A percentile compares a stretch with the other conserved stretches of the same genome.
phyloP scores from a whole-genome alignment of 345 rosid species.

The Arabidopsis suecica region DNA sequence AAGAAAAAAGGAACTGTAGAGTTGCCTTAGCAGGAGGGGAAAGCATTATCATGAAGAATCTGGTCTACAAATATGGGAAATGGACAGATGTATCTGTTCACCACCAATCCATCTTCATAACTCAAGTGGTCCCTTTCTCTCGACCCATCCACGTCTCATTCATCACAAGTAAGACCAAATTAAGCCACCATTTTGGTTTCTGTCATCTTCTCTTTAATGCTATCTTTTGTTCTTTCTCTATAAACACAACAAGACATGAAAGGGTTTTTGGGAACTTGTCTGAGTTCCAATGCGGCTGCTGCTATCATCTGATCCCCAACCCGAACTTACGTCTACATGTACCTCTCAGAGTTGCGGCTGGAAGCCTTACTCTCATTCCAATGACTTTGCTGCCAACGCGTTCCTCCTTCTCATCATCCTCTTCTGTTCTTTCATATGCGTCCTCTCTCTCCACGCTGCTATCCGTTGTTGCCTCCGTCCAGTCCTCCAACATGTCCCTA shows the following conservation, averaged over 20 bases:
- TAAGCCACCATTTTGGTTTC: conserved; percentile 5
- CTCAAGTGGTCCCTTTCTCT: conserved; percentile 33
- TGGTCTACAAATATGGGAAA: background rate
- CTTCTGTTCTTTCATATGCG: conserved; percentile 61
- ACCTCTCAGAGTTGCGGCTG: conserved; percentile 39
- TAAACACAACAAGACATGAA: conserved; percentile 36
- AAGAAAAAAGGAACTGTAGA: conserved; percentile 20
- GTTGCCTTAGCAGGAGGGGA: conserved; percentile 39
- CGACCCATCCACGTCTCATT: conserved; percentile 31
- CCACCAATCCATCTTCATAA: conserved; percentile 26
- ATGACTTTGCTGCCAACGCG: conserved; percentile 57
- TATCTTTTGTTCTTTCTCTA: conserved; percentile 17
- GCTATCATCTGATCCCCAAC: conserved; percentile 38
- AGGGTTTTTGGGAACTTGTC: conserved; percentile 21
- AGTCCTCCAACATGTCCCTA: conserved; percentile 24
- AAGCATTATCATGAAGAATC: conserved; percentile 15
- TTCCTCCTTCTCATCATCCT: conserved; percentile 57
- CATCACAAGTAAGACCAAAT: conserved; percentile 19
- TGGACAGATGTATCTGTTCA: conserved; percentile 18
- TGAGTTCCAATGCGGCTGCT: conserved; percentile 40
- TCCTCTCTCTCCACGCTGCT: conserved; percentile 60
- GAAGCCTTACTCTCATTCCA: conserved; percentile 46
- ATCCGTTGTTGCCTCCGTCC: conserved; percentile 64
- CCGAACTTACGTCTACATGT: conserved; percentile 35
- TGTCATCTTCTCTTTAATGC: conserved; percentile 37